Percentiles rank a stretch among this genome's conserved stretches.
Evolutionary conservation across 2,329 filamentous ascomycete genomes (phyloP).

Genomic region (Xylaria sp.): DNA sequence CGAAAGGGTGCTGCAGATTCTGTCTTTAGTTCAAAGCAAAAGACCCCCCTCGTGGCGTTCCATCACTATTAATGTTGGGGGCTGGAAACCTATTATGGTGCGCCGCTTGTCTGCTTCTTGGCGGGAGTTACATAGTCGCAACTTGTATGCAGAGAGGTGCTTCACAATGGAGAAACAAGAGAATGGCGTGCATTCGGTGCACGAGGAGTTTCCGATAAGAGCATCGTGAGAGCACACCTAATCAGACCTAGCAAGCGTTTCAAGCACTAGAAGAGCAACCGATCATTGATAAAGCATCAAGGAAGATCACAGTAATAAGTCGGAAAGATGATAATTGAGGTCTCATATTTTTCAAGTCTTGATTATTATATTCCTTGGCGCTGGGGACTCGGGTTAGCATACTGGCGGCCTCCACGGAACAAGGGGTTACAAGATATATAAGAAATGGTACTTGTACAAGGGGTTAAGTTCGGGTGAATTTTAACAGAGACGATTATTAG

Average conservation of each 20-base stretch:
- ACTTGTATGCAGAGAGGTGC: slow-evolving; percentile 60
- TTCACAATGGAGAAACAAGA: slow-evolving; percentile 54
- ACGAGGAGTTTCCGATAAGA: slow-evolving; percentile 41
- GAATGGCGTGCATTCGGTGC: slow-evolving; percentile 36
- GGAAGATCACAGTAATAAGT: not conserved
- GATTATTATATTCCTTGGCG: not conserved
- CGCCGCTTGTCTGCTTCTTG: slow-evolving; percentile 56
- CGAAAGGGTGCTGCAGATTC: slow-evolving; percentile 51
- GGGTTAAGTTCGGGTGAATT: too few species aligned
- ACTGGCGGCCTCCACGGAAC: not conserved
- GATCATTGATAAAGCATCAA: not conserved
- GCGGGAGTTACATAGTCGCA: slow-evolving; percentile 55
- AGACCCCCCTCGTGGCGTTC: slow-evolving; percentile 51
- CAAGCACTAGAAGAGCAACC: too few species aligned
- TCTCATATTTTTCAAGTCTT: not conserved
- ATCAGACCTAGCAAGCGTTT: not conserved
- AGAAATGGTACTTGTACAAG: not conserved
- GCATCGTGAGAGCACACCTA: slow-evolving; percentile 9
- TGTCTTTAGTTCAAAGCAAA: slow-evolving; percentile 52
- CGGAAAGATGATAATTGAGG: not conserved
- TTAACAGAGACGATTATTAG: too few species aligned
- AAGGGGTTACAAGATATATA: not conserved
- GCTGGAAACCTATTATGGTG: slow-evolving; percentile 60
- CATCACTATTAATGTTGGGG: slow-evolving; percentile 61
- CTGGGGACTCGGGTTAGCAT: not conserved